Evolutionary conservation across 129 eudicot species (phyloP), one percentile per base, ranked within the genome.

Genomic region (Saussurea involucrata): DNA sequence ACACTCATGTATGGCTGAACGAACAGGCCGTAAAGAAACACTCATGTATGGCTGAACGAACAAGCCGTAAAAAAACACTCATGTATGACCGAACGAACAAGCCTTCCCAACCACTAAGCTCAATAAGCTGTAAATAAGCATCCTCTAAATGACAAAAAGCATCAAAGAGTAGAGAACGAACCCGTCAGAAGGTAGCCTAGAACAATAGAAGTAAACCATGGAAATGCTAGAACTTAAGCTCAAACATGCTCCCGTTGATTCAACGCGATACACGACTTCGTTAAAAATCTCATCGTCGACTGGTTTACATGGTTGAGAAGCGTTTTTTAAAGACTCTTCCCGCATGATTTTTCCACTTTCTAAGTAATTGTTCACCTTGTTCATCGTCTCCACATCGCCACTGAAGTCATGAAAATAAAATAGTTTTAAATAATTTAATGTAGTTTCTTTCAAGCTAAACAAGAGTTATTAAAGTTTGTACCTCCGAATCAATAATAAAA

Each of bases 121-220:
- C n/a, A n/a, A n/a, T n/a, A n/a, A n/a, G n/a, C n/a, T n/a, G n/a
- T n/a, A n/a, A n/a, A n/a, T n/a, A n/a, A n/a, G n/a, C n/a, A n/a
- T n/a, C n/a, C n/a, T n/a, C n/a, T n/a, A n/a, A n/a, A n/a, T n/a
- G n/a, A n/a, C n/a, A n/a, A 67, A 28, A 49, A 58, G 53, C 8
- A 75, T 24, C 1, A 37, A 32, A 10, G 27, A 63, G 70, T 18
- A 21, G 3, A 79, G 71, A 79, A 67, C 88, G 72, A 76, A 93
- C 98, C 97, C 88, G 36, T 94, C 98, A 24, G 93, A 89, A 33
- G 98, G 98, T 42, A 94, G 92, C 31, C 92, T 79, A 13, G 98
- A 94, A 83, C 98, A 94, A 76, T 91, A 94, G 57, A 87, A 87
- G 77, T 91, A 80, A 33, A 94, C 82, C 79, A 91, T 79, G 2